Evolutionary conservation across 305 asterid genomes (phyloP), one percentile per base, ranked within the genome.

Genomic region (Fraxinus floribunda): DNA sequence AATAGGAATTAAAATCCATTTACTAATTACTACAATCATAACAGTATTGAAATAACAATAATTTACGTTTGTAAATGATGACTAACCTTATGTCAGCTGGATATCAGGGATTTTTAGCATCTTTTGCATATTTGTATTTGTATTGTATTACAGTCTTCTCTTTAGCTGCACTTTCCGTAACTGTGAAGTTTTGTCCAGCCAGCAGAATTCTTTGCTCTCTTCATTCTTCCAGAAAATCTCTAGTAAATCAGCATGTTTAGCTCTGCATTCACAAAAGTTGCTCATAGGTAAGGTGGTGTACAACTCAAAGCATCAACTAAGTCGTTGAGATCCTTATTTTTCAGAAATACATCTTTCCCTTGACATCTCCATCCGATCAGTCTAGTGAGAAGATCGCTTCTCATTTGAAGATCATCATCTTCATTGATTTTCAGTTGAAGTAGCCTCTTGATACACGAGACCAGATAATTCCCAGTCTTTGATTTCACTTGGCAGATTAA

Each of bases 391-490:
- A 93, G 94, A 89, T 93, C 97, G 38, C 79, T 87, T 78, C 79
- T 75, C 89, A 86, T 88, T 79, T 76, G 82, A 77, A 71, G 55
- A 38, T 78, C 84, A 75, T 18, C 66, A 29, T 87, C 91, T 78
- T 79, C 88, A 76, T 87, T 86, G 5, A 68, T 75, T 66, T 81
- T 74, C 76, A 83, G 79, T 80, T 82, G 84, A 79, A 91, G 87
- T 44, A 93, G 84, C 89, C 94, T 89, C 83, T 86, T 85, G 49
- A 90, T 88, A 86, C 97, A 92, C 84, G 86, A 89, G 82, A 91
- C 39, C 72, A 94, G 88, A 87, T 89, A 92, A 60, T 80, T 76
- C 32, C 89, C 88, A 35, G 81, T 77, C 86, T 90, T 92, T 79
- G 78, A 36, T 88, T 94, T 94, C 85, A 92, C 80, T 79, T 76